Base-by-base conservation (phyloP, 192 early-diverging fungal species). In the Coemansia sp. region DNA sequence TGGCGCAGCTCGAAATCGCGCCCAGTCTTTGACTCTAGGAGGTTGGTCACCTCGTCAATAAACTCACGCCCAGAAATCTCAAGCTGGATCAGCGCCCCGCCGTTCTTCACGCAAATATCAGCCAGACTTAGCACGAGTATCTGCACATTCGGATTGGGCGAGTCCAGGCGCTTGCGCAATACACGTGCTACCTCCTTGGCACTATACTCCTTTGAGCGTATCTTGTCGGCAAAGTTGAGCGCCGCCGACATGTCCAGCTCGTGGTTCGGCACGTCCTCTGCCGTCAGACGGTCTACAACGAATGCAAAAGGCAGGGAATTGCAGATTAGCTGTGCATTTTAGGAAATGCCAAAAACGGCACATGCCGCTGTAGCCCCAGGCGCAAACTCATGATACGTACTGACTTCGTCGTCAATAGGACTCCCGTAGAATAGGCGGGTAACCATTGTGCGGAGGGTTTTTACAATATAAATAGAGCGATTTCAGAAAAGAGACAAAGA, bases 81-180 rank as follows among this genome's bases (percentile, higher is more conserved):
- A 13, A 88, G 84, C 42, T 97, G 74, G 71, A 99, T 94, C 38
- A 91, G 86, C 26, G 82, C 71, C 3, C 97, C 97, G 31, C 91
- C 90, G 76, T 99, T 99, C 77, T 99, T 99, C 21, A 97, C 92
- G 68, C 93, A 95, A 34, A 90, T 91, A 73, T 99, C 97, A 1
- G 88, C 83, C 40, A 98, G 77, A 88, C 88, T 91, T 62, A 99
- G 84, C 16, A 91, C 89, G 14, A 94, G 84, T 11, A 98, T 77
- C 71, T 95, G 92, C 9, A 97, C 96, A 70, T 98, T 97, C 18
- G 96, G 96, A 70, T 98, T 99, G 58, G 86, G 86, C 77, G 93
- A 89, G n/a, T 83, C 76, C 40, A 99, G 71, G 26, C 94, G 83
- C 70, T 88, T 81, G 66, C 93, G 95, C 37, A 99, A 85, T 18